Evolutionary conservation across 1,284 basidiomycete genomes (phyloP), one percentile per base, ranked within the genome.

Genomic region (Pseudozyma sp.): DNA sequence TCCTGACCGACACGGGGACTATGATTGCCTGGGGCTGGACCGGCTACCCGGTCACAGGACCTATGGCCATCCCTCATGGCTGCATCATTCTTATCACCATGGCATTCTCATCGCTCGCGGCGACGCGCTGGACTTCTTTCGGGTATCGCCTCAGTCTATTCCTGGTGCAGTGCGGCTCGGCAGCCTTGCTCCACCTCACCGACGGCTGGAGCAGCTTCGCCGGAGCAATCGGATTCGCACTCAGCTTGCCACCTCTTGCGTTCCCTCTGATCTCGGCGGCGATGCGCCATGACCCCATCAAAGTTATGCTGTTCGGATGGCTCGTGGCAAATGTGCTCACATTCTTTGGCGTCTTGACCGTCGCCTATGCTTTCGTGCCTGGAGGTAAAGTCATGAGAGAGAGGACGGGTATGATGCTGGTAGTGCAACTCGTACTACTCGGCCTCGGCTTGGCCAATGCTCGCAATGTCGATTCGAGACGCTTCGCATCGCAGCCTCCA

Each of bases 351-450:
- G 78, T 82, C 10, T 90, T 92, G 85, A 94, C 94, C 0, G 93
- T 94, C 48, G 94, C 94, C 0, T 97, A 97, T 85, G 94, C 94
- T 0, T 97, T 97, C 78, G 93, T 97, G 3, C 94, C 94, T 0
- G 91, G 92, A 1, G 94, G 93, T 0, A 85, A 88, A 72, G 87
- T 90, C 69, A 87, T 97, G 62, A 87, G 94, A 29, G 94, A 97
- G 85, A 87, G 92, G 24, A 94, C 92, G 9, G 90, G 93, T 14
- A 61, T 69, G 33, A 64, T 77, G 67, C 67, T 75, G 14, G 40
- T 61, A 0, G 33, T 71, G 3, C 69, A 79, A 43, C 42, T 62
- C 10, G 58, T 51, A 4, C 54, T 77, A 17, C 49, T 79, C 3
- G 58, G 57, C 9, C 19, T 49, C 1, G 78, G 75, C 5, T 53